Evolutionary conservation across 331 rosid genomes (phyloP).

Genomic region (Ulmus americana): DNA sequence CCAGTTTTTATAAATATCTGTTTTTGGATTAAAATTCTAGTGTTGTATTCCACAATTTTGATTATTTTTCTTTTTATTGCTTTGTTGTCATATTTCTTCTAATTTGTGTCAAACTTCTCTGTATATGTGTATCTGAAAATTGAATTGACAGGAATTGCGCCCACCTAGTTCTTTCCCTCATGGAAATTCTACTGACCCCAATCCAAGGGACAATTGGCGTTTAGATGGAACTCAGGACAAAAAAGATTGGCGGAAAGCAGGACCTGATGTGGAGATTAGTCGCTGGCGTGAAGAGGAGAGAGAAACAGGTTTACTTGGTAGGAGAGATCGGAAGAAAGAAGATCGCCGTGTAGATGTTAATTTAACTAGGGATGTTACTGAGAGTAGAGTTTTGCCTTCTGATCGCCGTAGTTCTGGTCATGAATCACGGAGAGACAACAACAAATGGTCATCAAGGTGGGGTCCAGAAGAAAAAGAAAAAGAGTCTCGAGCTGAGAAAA

Average conservation of each 20-base stretch:
- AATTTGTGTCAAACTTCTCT: background rate
- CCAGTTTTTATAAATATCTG: too few relatives aligned
- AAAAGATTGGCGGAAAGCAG: slow-evolving; percentile 57
- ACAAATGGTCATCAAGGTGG: slow-evolving; percentile 81
- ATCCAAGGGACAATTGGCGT: slow-evolving; percentile 52
- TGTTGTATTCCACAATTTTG: background rate
- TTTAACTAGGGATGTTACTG: slow-evolving; percentile 34
- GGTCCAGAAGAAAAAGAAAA: slow-evolving; percentile 79
- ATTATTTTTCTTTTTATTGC: background rate
- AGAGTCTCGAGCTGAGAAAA: slow-evolving; percentile 54
- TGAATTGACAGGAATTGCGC: slow-evolving; percentile 21
- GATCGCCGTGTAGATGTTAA: slow-evolving; percentile 51
- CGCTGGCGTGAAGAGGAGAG: slow-evolving; percentile 88
- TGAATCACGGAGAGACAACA: slow-evolving; percentile 62
- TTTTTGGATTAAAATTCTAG: too few relatives aligned
- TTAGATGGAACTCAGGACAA: slow-evolving; percentile 60
- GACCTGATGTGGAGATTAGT: slow-evolving; percentile 45
- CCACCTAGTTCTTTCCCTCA: slow-evolving; percentile 32
- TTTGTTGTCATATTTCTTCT: background rate
- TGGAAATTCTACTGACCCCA: slow-evolving; percentile 49
- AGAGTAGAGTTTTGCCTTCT: slow-evolving; percentile 38
- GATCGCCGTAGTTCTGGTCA: slow-evolving; percentile 45
- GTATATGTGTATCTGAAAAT: background rate
- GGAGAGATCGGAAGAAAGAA: slow-evolving; percentile 63
- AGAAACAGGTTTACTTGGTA: slow-evolving; percentile 61